phyloP scores from a whole-genome alignment of 768 basidiomycete genomes.

The Psilocybe cyanescens region DNA sequence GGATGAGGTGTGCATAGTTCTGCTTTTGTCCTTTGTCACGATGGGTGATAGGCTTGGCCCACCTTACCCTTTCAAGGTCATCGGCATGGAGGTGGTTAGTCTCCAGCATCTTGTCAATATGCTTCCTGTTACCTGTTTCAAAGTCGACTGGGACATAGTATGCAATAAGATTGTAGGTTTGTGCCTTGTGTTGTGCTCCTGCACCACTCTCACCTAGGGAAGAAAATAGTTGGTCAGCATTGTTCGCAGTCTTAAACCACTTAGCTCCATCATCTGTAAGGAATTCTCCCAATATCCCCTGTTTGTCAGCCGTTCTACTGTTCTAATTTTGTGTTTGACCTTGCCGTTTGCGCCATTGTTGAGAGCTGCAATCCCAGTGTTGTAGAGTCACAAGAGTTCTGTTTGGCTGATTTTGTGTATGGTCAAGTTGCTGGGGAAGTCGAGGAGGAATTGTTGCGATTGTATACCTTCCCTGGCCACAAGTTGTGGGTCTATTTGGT shows the following conservation, averaged over 20 bases:
- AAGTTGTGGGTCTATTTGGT: not conserved
- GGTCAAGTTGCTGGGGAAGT: no score
- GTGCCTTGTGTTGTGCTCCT: no score
- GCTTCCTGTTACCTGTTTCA: conserved; percentile 4
- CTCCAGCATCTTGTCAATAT: conserved; percentile 7
- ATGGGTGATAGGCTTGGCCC: conserved; percentile 15
- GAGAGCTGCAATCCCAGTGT: conserved; percentile 2
- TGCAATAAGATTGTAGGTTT: no score
- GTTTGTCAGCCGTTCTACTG: no score
- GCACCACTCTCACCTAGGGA: no score
- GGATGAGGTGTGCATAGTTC: conserved; percentile 11
- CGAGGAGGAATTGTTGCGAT: not conserved
- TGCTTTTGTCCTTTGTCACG: not conserved
- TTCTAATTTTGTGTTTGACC: no score
- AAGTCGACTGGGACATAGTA: conserved; percentile 5
- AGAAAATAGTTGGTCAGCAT: no score
- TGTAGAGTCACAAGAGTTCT: not conserved
- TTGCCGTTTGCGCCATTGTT: not conserved
- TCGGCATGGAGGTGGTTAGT: conserved; percentile 8
- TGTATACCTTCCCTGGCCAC: not conserved
- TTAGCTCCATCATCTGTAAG: no score
- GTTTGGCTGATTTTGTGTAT: no score
- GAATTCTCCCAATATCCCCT: no score
- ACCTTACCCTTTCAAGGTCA: not conserved
- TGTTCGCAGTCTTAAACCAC: no score